phyloP scores from a whole-genome alignment of 2,329 filamentous ascomycete genomes.

The Venturia aucupariae region DNA sequence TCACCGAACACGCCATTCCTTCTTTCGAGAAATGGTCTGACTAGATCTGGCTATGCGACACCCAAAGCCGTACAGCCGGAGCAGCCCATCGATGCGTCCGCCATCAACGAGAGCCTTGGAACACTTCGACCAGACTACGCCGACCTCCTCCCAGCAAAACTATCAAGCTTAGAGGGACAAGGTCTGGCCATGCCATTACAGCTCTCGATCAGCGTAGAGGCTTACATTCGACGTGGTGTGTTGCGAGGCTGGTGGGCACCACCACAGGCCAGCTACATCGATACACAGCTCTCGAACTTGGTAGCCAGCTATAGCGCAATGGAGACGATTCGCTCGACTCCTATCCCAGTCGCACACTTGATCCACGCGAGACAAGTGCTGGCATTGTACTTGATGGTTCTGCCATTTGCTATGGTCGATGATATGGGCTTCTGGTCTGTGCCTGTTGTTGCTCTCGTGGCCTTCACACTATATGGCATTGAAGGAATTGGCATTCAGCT shows the following conservation, averaged over 20 bases:
- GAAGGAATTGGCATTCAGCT: constrained; percentile 55
- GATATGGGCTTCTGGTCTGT: constrained; percentile 56
- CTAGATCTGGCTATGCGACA: neutral
- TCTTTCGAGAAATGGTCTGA: constrained; percentile 1
- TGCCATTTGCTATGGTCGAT: constrained; percentile 55
- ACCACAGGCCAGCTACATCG: constrained; percentile 49
- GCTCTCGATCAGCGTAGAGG: constrained; percentile 50
- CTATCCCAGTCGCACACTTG: constrained; percentile 54
- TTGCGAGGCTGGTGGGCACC: constrained; percentile 51
- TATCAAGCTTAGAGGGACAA: constrained; percentile 41
- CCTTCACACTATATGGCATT: constrained; percentile 56
- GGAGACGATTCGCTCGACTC: constrained; percentile 57
- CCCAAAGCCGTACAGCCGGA: constrained; percentile 3
- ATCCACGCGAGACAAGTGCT: constrained; percentile 58
- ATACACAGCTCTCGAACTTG: constrained; percentile 47
- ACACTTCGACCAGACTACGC: constrained; percentile 25
- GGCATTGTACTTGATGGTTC: constrained; percentile 49
- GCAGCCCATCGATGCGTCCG: constrained; percentile 19
- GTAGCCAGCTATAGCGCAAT: constrained; percentile 52
- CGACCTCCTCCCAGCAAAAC: constrained; percentile 23
- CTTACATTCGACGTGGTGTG: constrained; percentile 48
- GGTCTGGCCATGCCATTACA: constrained; percentile 53
- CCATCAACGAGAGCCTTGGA: constrained; percentile 13
- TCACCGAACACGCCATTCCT: constrained; percentile 34
- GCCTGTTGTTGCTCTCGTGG: constrained; percentile 49